Evolutionary conservation across 2,329 filamentous ascomycete genomes (phyloP).

Genomic region (Pseudocercospora fijiensis): DNA sequence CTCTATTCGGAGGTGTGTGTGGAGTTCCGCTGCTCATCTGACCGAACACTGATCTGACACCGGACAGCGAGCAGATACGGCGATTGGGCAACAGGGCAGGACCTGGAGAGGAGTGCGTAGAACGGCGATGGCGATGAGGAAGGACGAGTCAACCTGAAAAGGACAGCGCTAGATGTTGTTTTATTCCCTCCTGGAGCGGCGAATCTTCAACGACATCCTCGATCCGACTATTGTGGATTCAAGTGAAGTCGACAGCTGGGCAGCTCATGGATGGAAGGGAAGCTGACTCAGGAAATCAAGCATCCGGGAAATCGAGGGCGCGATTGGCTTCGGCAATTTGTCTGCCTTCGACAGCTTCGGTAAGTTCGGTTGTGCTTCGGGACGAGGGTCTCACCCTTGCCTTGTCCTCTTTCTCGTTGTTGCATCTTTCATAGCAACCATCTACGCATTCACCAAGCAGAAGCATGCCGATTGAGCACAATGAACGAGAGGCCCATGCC

Average conservation of each 20-base stretch:
- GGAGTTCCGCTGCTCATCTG: too few relatives aligned
- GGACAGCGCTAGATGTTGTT: too few relatives aligned
- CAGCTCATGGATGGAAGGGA: too few relatives aligned
- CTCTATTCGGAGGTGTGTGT: not conserved
- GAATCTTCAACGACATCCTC: not conserved
- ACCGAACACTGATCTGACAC: not conserved
- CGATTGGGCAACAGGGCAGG: too few relatives aligned
- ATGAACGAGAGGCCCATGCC: not conserved
- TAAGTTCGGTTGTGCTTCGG: too few relatives aligned
- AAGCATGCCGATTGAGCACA: not conserved
- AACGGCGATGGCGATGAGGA: too few relatives aligned
- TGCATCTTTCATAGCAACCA: not conserved
- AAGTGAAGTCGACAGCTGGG: not conserved
- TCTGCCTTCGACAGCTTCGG: not conserved
- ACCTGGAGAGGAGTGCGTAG: too few relatives aligned
- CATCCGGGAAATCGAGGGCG: not conserved
- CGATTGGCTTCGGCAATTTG: not conserved
- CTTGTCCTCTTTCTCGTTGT: not conserved
- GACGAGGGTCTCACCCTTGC: not conserved
- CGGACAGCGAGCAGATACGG: too few relatives aligned
- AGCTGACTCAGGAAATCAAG: too few relatives aligned
- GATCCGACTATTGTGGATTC: not conserved
- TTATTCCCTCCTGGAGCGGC: too few relatives aligned
- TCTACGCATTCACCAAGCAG: not conserved
- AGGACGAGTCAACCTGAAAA: too few relatives aligned